These are phyloP conservation scores for Arabis alpina DNA, from an alignment of 345 rosid genomes.

Conservation along the genomic window DNA sequence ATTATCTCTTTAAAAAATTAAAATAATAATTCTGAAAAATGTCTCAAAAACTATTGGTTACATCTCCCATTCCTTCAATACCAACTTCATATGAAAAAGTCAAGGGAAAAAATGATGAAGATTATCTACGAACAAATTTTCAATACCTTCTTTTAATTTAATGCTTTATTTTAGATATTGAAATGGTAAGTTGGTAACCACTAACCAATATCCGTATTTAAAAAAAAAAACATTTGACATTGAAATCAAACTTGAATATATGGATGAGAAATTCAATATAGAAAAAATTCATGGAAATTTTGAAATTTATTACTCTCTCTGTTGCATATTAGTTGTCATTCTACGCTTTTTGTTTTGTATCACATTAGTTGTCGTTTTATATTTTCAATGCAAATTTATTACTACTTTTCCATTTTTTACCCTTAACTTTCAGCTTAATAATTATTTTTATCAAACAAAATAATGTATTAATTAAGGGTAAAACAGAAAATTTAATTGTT, in stretches of 20 bases:
- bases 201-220: slow-evolving; percentile 18
- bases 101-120: slow-evolving; percentile 19
- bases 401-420: too few species aligned
- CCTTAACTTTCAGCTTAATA: too few species aligned
- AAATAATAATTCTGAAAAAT: neutral
- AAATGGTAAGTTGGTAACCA: slow-evolving; percentile 32
- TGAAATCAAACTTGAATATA: neutral
- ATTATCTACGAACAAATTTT: neutral
- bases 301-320: neutral
- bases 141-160: neutral
- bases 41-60: neutral
- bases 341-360: too few species aligned
- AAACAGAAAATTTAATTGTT: too few species aligned
- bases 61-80: neutral
- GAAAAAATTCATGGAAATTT: neutral
- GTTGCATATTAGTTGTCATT: too few species aligned
- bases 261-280: neutral
- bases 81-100: neutral
- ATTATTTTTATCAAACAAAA: too few species aligned
- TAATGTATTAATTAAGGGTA: too few species aligned
- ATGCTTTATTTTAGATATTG: slow-evolving; percentile 1
- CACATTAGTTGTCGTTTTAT: too few species aligned
- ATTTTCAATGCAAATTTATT: too few species aligned
- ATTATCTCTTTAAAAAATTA: neutral
- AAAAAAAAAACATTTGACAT: neutral